phyloP scores from a whole-genome alignment of 495 filamentous ascomycete genomes.

The Thermothielavioides terrestris region DNA sequence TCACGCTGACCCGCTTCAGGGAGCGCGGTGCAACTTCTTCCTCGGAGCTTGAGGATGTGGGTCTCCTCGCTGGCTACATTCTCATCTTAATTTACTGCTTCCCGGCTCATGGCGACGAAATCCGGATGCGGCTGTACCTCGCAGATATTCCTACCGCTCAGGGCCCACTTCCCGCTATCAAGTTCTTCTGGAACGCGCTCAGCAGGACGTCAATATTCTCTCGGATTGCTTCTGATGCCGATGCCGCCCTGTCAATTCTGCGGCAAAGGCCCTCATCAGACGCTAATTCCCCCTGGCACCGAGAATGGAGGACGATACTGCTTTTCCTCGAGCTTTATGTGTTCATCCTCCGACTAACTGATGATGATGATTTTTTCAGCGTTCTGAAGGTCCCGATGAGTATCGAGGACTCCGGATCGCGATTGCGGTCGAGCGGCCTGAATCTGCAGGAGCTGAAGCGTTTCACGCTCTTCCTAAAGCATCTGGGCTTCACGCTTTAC shows the following conservation, averaged over 20 bases:
- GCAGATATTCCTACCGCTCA: slow-evolving; percentile 55
- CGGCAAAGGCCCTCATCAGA: slow-evolving; percentile 20
- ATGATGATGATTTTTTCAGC: slow-evolving; percentile 78
- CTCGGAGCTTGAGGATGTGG: slow-evolving; percentile 50
- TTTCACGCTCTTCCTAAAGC: slow-evolving; percentile 80
- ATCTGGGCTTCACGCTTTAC: slow-evolving; percentile 84
- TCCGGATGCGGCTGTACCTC: slow-evolving; percentile 89
- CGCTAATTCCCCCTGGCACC: slow-evolving; percentile 32
- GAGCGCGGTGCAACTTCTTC: slow-evolving; percentile 19
- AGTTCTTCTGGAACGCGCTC: slow-evolving; percentile 82
- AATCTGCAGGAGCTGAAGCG: slow-evolving; percentile 60
- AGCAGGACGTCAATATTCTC: slow-evolving; percentile 58
- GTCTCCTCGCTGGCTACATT: slow-evolving; percentile 74
- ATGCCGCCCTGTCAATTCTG: slow-evolving; percentile 15
- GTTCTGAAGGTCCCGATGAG: slow-evolving; percentile 15
- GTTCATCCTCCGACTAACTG: slow-evolving; percentile 83
- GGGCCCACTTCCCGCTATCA: slow-evolving; percentile 57
- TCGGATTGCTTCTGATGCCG: slow-evolving; percentile 41
- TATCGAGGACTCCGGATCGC: slow-evolving; percentile 10
- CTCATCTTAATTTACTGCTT: slow-evolving; percentile 82
- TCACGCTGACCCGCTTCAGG: slow-evolving; percentile 17
- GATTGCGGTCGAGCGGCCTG: slow-evolving; percentile 57
- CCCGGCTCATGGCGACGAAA: slow-evolving; percentile 73
- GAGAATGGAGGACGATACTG: slow-evolving; percentile 82
- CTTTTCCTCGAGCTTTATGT: slow-evolving; percentile 92